Percentiles rank a stretch among this genome's conserved stretches.
These are phyloP conservation scores for Gossypium thurberi DNA, from an alignment of 345 rosid species.

Conservation along the genomic window DNA sequence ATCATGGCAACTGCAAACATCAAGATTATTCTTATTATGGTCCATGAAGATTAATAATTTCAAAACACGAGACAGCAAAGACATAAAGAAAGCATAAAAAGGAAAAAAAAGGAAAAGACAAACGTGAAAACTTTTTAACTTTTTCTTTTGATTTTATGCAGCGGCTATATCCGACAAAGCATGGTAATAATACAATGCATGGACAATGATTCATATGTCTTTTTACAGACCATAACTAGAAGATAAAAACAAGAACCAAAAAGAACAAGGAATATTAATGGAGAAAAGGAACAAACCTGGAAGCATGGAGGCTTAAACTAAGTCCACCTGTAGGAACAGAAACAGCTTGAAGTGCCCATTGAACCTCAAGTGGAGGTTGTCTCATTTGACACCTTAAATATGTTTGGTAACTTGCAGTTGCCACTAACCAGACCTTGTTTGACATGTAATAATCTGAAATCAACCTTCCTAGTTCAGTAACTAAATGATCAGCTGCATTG, in stretches of 20 bases:
- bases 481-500: conserved; percentile 55
- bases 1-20: conserved; percentile 41
- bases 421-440: conserved; percentile 64
- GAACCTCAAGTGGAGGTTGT: conserved; percentile 72
- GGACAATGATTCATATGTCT: conserved; percentile 30
- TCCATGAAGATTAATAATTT: neutral
- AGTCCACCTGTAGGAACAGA: conserved; percentile 79
- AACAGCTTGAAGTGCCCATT: conserved; percentile 81
- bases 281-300: conserved; percentile 37
- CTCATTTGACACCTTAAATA: conserved; percentile 79
- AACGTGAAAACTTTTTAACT: neutral
- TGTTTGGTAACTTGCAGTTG: conserved; percentile 69
- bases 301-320: conserved; percentile 63
- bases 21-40: neutral
- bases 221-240: conserved; percentile 20
- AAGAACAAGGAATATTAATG: conserved; percentile 11
- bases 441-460: conserved; percentile 32
- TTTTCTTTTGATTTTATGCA: conserved; percentile 14
- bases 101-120: neutral
- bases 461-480: conserved; percentile 57
- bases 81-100: neutral
- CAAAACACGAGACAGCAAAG: neutral
- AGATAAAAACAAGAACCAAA: conserved; percentile 14
- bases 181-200: conserved; percentile 19
- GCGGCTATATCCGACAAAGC: conserved; percentile 26